phyloP scores from a whole-genome alignment of 163 green algal species.

The Chloroidium sp. region DNA sequence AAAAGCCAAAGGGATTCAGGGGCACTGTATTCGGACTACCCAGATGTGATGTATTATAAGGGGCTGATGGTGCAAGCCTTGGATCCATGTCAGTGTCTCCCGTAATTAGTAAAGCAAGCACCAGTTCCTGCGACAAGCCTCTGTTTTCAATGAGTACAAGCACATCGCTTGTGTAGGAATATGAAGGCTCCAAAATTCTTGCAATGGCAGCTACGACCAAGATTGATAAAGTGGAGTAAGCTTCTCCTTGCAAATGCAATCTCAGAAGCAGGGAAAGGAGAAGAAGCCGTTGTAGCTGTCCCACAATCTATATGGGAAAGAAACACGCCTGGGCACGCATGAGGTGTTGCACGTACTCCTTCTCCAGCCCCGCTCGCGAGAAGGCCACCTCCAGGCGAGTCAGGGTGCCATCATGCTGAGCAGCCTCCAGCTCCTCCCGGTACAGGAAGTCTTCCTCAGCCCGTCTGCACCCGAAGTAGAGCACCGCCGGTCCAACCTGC shows the following conservation, averaged over 20 bases:
- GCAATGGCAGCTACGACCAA: too few relatives aligned
- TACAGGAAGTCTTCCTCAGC: slow-evolving; percentile 29
- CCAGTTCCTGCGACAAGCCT: too few relatives aligned
- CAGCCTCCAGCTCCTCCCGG: slow-evolving; percentile 4
- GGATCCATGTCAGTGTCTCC: too few relatives aligned
- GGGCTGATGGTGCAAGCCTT: too few relatives aligned
- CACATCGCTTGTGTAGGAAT: too few relatives aligned
- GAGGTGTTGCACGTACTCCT: slow-evolving; percentile 33
- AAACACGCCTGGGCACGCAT: neutral
- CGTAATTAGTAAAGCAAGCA: too few relatives aligned
- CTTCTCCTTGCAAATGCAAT: neutral
- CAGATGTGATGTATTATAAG: too few relatives aligned
- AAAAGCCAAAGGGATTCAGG: slow-evolving; percentile 14
- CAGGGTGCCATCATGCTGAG: slow-evolving; percentile 4
- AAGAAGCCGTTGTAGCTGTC: slow-evolving; percentile 1
- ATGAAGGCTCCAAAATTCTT: too few relatives aligned
- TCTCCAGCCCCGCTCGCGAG: slow-evolving; percentile 15
- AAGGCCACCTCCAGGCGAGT: slow-evolving; percentile 23
- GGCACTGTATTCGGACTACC: too few relatives aligned
- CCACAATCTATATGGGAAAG: neutral
- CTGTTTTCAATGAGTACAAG: too few relatives aligned
- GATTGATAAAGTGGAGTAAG: too few relatives aligned
- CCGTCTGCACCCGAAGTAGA: slow-evolving; percentile 37
- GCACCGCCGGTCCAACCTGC: slow-evolving; percentile 8
- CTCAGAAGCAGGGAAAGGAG: neutral